Evolutionary conservation across 176 grass and related monocot genomes (phyloP).

Genomic region (Carex parvula): DNA sequence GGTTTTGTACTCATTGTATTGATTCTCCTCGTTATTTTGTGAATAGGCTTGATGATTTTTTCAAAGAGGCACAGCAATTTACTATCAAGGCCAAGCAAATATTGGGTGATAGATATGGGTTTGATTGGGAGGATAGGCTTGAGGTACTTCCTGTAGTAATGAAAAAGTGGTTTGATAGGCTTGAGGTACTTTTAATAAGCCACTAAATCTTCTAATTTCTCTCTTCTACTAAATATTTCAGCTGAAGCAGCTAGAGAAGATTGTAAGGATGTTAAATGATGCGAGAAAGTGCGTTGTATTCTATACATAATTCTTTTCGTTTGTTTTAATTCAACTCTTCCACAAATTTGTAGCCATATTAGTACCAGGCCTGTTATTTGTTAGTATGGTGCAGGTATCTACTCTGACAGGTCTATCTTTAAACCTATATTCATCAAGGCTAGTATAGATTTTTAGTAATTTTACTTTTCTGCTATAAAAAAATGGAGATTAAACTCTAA

Average conservation of each 20-base stretch:
- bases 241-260: conserved; percentile 62
- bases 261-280: conserved; percentile 53
- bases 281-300: conserved; percentile 53
- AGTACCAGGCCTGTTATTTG: not conserved
- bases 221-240: conserved; percentile 39
- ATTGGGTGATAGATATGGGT: conserved; percentile 43
- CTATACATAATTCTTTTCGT: not conserved
- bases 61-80: conserved; percentile 63
- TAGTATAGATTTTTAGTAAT: not conserved
- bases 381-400: not conserved
- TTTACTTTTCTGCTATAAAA: not conserved
- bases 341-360: conserved; percentile 4
- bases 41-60: conserved; percentile 57
- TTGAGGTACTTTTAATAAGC: not conserved
- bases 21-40: conserved; percentile 24
- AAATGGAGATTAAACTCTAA: not conserved
- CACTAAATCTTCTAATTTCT: conserved; percentile 1
- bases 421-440: not conserved
- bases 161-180: not conserved
- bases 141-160: conserved; percentile 40
- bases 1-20: not conserved
- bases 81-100: conserved; percentile 45
- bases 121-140: conserved; percentile 66
- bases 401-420: not conserved
- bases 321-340: not conserved